These are phyloP conservation scores for Candida sphagnicola DNA, from an alignment of 805 yeast genomes.

Conservation along the genomic window DNA sequence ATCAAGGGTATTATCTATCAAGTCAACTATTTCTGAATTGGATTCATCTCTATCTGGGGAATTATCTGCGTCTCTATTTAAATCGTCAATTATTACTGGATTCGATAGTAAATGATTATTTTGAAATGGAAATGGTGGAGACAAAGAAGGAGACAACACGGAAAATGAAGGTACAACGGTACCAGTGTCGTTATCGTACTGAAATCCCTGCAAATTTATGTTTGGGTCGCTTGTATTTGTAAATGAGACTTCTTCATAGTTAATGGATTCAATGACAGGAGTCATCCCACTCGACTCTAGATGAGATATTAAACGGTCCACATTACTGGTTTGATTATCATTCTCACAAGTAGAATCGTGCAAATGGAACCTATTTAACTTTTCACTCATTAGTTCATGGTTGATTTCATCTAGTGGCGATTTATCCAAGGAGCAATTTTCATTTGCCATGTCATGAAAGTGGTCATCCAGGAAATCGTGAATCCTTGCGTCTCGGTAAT, in stretches of 20 bases:
- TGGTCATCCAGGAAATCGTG: neutral
- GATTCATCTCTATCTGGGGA: neutral
- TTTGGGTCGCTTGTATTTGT: neutral
- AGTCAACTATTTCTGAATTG: neutral
- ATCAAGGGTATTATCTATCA: neutral
- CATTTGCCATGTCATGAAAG: neutral
- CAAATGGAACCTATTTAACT: neutral
- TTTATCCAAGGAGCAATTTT: neutral
- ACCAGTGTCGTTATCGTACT: neutral
- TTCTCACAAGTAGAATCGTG: neutral
- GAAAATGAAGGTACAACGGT: neutral
- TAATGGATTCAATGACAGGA: neutral
- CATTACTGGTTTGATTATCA: neutral
- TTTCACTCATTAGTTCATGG: slow-evolving; percentile 1
- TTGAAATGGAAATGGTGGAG: slow-evolving; percentile 1
- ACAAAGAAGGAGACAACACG: neutral
- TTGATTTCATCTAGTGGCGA: slow-evolving; percentile 1
- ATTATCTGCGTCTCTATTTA: neutral
- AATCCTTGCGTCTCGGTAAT: neutral
- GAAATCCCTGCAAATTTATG: neutral
- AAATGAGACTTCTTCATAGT: neutral
- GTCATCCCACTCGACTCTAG: neutral
- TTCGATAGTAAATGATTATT: neutral
- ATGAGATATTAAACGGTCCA: neutral
- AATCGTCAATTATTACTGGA: too few species aligned